Evolutionary conservation across 208 protist species (phyloP), one percentile per base, ranked within the genome.

Genomic region (Endotrypanum monterogeii): DNA sequence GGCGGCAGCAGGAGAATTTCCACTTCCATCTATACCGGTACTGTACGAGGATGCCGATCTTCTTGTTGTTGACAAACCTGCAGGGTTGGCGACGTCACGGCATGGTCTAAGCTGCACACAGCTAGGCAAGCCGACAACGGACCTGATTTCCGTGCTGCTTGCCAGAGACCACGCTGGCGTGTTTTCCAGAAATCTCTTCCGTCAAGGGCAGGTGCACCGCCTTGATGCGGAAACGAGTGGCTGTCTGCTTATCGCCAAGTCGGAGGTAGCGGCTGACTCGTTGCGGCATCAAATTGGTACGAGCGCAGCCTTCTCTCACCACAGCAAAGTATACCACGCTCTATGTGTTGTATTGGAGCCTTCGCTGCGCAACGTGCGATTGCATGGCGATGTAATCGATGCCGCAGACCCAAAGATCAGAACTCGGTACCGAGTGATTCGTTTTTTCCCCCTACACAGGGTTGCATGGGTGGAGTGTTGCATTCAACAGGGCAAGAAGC

Each of bases 401-500:
- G 78, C 82, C 0, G 32, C 60, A 0, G 90, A 95, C 67, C 54
- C 65, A n/a, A 89, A 88, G 52, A 78, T 97, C 1, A 70, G 41
- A 20, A 95, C 90, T 11, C 74, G 55, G 28, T 96, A 94, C 73
- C 86, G 82, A 28, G 78, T 96, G 25, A 37, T 89, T 1, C 68
- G 67, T 7, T 92, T 96, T 63, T 92, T 89, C 41, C 61, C 61
- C 1, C 20, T 50, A 25, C 61, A 79, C 14, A 83, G 90, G 11
- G 57, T 91, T 2, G 90, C 83, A 44, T 79, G 94, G 44, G 83
- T 97, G 79, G 83, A 93, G 81, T 95, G 90, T 63, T 82, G 85
- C 7, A 88, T 97, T 56, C 83, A 91, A 71, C 90, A 95, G 41
- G 92, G 92, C 25, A 95, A 94, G 79, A 94, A 94, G 74, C 92